Percentiles rank a stretch among this genome's conserved stretches.
phyloP scores from a whole-genome alignment of 2,329 filamentous ascomycete species.

The Alternaria infectoria region DNA sequence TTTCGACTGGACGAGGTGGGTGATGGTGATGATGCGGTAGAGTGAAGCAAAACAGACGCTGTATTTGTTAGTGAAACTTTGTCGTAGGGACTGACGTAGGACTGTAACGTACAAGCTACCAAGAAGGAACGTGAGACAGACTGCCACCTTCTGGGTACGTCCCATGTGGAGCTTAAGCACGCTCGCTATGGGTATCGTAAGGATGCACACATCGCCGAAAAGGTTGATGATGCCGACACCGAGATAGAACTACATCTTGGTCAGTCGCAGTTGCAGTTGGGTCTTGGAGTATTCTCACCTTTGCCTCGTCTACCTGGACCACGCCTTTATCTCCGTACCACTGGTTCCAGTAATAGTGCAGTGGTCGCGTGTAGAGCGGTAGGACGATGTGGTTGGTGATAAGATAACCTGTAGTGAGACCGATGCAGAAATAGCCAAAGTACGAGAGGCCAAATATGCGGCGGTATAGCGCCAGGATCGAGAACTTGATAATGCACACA shows the following conservation, averaged over 20 bases:
- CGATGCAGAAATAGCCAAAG: conserved; percentile 8
- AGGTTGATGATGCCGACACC: conserved; percentile 33
- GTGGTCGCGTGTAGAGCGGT: conserved; percentile 1
- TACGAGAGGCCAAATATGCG: conserved; percentile 36
- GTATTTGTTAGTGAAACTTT: neutral
- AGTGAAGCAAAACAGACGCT: conserved; percentile 30
- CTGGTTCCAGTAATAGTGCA: conserved; percentile 1
- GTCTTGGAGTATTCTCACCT: conserved; percentile 5
- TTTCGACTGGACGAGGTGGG: conserved; percentile 19
- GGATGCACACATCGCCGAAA: conserved; percentile 27
- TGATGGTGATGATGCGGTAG: conserved; percentile 35
- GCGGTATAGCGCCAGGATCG: conserved; percentile 32
- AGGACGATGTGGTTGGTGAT: conserved; percentile 2
- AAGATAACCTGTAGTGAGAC: neutral
- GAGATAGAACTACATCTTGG: conserved; percentile 27
- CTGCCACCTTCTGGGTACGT: conserved; percentile 30
- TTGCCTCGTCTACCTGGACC: conserved; percentile 26
- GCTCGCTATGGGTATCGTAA: conserved; percentile 11
- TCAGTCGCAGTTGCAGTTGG: neutral
- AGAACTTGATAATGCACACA: conserved; percentile 34
- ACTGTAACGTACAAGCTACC: conserved; percentile 26
- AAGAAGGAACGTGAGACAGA: conserved; percentile 30
- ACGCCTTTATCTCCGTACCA: conserved; percentile 15
- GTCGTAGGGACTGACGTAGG: too few relatives aligned
- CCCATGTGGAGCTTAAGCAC: conserved; percentile 23